Evolutionary conservation across 371 early-diverging fungal genomes (phyloP).

Genomic region (Haplosporangium sp.): DNA sequence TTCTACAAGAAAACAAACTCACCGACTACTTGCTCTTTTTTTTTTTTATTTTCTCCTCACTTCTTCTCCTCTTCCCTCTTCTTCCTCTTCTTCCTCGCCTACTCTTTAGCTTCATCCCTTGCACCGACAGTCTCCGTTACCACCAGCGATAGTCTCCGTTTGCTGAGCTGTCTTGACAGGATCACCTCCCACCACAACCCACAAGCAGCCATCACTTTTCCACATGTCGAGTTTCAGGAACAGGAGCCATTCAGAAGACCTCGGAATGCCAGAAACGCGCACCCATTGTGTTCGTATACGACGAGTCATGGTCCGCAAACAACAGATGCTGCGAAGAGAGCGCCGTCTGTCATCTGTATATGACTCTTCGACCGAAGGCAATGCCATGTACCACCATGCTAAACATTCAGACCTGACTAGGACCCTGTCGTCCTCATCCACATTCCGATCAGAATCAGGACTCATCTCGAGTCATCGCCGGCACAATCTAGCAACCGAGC

Average conservation of each 20-base stretch:
- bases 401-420: constrained; percentile 7
- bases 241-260: constrained; percentile 21
- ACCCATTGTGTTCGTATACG: constrained; percentile 48
- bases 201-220: background rate
- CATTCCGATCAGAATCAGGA: constrained; percentile 1
- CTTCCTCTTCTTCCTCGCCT: background rate
- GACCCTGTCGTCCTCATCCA: constrained; percentile 3
- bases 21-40: background rate
- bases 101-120: background rate
- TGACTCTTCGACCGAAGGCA: constrained; percentile 19
- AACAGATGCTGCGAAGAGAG: constrained; percentile 41
- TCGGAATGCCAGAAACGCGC: constrained; percentile 19
- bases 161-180: too few relatives aligned
- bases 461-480: constrained; percentile 8
- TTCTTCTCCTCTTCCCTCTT: background rate
- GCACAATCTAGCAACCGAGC: constrained; percentile 5
- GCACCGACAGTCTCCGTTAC: too few relatives aligned
- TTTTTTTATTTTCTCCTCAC: background rate
- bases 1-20: background rate
- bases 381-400: constrained; percentile 24
- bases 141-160: background rate
- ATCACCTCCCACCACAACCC: background rate
- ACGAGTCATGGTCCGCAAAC: constrained; percentile 48
- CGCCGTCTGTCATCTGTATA: constrained; percentile 4
- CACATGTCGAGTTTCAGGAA: constrained; percentile 30